Evolutionary conservation across 768 basidiomycete species (phyloP), one percentile per base, ranked within the genome.

Genomic region (Suillus spraguei): DNA sequence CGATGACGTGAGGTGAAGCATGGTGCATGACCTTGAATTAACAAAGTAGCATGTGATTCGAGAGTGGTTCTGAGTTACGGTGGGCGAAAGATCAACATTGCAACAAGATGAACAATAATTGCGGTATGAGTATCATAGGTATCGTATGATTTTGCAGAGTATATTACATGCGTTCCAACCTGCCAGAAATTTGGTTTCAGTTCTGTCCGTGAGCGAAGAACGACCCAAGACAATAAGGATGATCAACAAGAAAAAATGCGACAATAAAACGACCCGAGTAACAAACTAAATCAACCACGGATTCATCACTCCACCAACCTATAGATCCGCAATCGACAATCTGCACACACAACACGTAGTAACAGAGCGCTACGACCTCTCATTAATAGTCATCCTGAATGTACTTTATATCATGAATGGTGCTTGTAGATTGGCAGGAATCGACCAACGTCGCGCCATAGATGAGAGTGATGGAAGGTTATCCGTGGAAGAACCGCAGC

Each of bases 391-490:
- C 53, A 39, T 50, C 54, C 63, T 63, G 60, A 35, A 50, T 3
- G 42, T 58, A 33, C 49, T 74, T 74, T 76, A 75, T 72, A 76
- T 65, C 67, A 77, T 68, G 20, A 79, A 79, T 11, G 72, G 72
- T 22, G 75, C 69, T 32, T 75, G 75, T 33, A 72, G 67, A 22
- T 66, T 75, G 6, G 73, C 67, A n/a, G 78, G 69, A 47, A 66
- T 70, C 2, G 79, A 73, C 78, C 78, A 79, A 22, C 78, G 74
- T 44, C 78, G 72, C n/a, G 71, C 68, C 68, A 79, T 68, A 2
- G 76, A 68, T 3, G 77, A 76, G 56, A 77, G 78, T 54, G 76
- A 68, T 0, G 74, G 74, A 11, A 75, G 70, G 62, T 74, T 75
- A 54, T 75, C 74, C 22, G 75, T 66, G 4, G 74, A 66, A n/a